Evolutionary conservation across 2,329 filamentous ascomycete species (phyloP).

Genomic region (Paecilomyces dactylethromorphus): DNA sequence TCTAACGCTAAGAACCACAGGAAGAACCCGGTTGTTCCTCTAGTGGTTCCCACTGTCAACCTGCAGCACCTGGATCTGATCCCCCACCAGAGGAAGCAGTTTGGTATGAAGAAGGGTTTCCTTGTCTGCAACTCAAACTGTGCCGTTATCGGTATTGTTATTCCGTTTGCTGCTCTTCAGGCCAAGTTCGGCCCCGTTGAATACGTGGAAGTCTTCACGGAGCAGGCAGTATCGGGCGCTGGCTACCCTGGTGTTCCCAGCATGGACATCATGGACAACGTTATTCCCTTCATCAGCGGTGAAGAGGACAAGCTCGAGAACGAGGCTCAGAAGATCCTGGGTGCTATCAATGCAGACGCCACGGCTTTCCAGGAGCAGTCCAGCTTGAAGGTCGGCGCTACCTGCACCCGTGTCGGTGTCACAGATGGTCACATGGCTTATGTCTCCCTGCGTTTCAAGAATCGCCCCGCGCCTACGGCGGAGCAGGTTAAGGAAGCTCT

Average conservation of each 20-base stretch:
- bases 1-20: slow-evolving; percentile 98
- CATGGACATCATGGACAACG: slow-evolving; percentile 96
- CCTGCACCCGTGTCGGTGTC: slow-evolving; percentile 92
- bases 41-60: slow-evolving; percentile 94
- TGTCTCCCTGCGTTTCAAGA: slow-evolving; percentile 76
- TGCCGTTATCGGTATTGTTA: slow-evolving; percentile 91
- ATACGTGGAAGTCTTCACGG: slow-evolving; percentile 78
- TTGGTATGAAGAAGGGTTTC: slow-evolving; percentile 74
- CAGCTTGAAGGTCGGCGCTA: slow-evolving; percentile 69
- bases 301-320: slow-evolving; percentile 96
- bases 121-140: slow-evolving; percentile 98
- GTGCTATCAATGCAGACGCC: slow-evolving; percentile 61
- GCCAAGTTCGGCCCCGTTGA: slow-evolving; percentile 73
- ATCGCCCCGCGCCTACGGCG: slow-evolving; percentile 64
- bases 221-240: slow-evolving; percentile 90
- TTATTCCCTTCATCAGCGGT: slow-evolving; percentile 85
- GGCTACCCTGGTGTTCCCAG: slow-evolving; percentile 63
- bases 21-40: slow-evolving; percentile 78
- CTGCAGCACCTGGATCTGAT: slow-evolving; percentile 80
- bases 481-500: slow-evolving; percentile 74
- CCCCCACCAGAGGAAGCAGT: slow-evolving; percentile 72
- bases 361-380: slow-evolving; percentile 72
- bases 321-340: slow-evolving; percentile 92
- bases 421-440: slow-evolving; percentile 95
- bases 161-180: slow-evolving; percentile 87